Conservation (phyloP, 2,329 filamentous ascomycete genomes). For the Myriosclerotinia scirpicola region DNA sequence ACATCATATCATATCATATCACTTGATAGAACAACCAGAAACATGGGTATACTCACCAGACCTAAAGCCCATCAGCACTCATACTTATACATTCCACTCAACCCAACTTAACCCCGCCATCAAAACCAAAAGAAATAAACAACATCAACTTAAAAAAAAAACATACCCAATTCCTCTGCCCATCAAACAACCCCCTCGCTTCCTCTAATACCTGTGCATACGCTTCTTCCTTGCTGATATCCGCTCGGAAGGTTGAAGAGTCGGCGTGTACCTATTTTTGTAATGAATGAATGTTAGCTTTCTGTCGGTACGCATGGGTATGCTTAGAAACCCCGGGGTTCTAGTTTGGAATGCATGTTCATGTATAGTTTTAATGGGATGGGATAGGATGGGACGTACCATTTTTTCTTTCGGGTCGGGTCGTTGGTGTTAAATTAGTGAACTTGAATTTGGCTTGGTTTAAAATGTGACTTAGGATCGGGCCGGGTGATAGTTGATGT, state of each 20-base stretch:
- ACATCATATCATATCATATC: constrained; percentile 25
- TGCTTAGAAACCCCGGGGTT: neutral
- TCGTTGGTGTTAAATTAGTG: too few relatives aligned
- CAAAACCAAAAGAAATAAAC: neutral
- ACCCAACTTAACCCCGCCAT: too few relatives aligned
- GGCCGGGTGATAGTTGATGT: too few relatives aligned
- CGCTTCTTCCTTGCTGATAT: constrained; percentile 68
- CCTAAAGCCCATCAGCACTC: neutral
- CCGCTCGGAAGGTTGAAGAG: constrained; percentile 68
- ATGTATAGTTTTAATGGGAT: too few relatives aligned
- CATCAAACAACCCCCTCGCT: constrained; percentile 66
- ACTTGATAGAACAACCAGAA: neutral
- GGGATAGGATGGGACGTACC: neutral
- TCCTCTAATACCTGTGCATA: constrained; percentile 74
- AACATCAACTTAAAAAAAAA: neutral
- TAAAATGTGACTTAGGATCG: too few relatives aligned
- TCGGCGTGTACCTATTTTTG: constrained; percentile 61
- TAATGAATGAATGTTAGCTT: neutral
- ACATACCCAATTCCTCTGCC: constrained; percentile 75
- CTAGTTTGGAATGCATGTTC: neutral
- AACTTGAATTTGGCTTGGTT: too few relatives aligned
- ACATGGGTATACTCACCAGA: constrained; percentile 1
- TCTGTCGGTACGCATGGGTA: neutral
- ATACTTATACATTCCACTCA: neutral
- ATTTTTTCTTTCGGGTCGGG: neutral